Evolutionary conservation across 1,284 basidiomycete species (phyloP), one percentile per base, ranked within the genome.

Genomic region (Ustilago tritici): DNA sequence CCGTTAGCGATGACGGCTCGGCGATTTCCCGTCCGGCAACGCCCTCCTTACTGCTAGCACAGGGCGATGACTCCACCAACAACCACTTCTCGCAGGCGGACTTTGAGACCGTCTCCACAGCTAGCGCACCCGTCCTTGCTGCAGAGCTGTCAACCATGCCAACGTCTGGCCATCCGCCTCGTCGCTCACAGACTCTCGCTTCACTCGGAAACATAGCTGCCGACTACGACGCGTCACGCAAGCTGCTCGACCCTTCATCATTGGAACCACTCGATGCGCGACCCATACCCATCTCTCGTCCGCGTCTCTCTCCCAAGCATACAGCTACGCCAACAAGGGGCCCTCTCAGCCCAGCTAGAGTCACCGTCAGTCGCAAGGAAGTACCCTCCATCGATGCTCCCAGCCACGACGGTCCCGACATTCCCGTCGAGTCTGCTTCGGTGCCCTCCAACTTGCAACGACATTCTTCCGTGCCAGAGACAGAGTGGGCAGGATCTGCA

Each of bases 401-500:
- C 4, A 41, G 23, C 19, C 6, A 35, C 47, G 34, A 43, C 14
- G 28, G 28, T 32, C 28, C 28, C 12, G 35, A 57, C 31, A 40
- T 35, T 17, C 47, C 57, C 5, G 28, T 35, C 15, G 62, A 66
- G 43, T 35, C 67, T 31, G 41, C 60, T 0, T 46, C 60, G 0
- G 32, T 40, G 1, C n/a, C 61, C 8, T 56, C 65, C n/a, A 65
- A 54, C 28, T 38, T 76, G 34, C 74, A 76, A 41, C 74, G 74
- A 32, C 74, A 76, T 40, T 76, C 74, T n/a, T 76, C 74, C 3
- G 69, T 76, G 28, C 74, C 74, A 11, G 74, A 76, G 38, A 65
- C 74, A 4, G 69, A 67, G 34, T 71, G 74, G 69, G 53, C 40
- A n/a, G 65, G 62, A n/a, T 47, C 59, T 5, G 62, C 49, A 14